phyloP scores from a whole-genome alignment of 2,329 filamentous ascomycete species.

The Neopestalotiopsis clavispora region DNA sequence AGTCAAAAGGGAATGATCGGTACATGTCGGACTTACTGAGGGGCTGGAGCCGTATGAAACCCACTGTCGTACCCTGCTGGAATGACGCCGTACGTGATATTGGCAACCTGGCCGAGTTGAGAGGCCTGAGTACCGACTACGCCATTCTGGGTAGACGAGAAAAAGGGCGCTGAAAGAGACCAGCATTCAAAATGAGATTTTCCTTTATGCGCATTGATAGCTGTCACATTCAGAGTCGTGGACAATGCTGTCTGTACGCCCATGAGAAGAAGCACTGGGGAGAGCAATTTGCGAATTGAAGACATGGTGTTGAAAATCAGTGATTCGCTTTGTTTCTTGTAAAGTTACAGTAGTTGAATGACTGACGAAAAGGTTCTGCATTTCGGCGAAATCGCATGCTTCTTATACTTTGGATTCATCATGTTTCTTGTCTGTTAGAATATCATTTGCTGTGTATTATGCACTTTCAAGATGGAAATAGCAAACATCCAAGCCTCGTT shows the following conservation, averaged over 20 bases:
- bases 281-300: neutral
- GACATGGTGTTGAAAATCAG: neutral
- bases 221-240: neutral
- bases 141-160: neutral
- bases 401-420: too few species aligned
- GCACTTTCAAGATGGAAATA: too few species aligned
- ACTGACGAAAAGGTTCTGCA: too few species aligned
- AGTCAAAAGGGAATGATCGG: neutral
- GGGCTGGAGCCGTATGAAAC: neutral
- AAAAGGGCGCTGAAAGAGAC: neutral
- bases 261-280: neutral
- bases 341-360: neutral
- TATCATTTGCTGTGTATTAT: too few species aligned
- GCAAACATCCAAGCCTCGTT: too few species aligned
- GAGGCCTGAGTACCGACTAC: neutral
- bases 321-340: neutral
- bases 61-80: neutral
- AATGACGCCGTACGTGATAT: neutral
- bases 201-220: neutral
- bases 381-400: too few species aligned
- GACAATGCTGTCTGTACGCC: neutral
- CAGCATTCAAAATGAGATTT: neutral
- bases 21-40: neutral
- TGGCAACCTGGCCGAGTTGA: neutral
- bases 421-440: too few species aligned